Evolutionary conservation across 495 filamentous ascomycete genomes (phyloP), one percentile per base, ranked within the genome.

Genomic region (Talaromyces trachyspermus): DNA sequence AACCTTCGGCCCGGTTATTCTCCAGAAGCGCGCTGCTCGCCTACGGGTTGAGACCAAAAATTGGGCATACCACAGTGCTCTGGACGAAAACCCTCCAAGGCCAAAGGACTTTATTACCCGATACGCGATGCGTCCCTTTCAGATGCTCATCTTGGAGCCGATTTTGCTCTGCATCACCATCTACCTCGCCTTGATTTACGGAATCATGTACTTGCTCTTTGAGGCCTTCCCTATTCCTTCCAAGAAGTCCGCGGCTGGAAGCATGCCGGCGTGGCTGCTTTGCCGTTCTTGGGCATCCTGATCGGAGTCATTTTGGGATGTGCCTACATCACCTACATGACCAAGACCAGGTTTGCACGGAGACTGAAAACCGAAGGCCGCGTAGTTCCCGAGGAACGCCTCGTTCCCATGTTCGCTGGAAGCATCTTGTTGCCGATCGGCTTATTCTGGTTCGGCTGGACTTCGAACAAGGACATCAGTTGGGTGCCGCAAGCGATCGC

Each of bases 391-490:
- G 80, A 83, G 54, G 70, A 74, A 49, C 73, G 81, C 3, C 70
- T 86, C 3, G 59, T 75, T 0, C 73, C 72, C 17, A 77, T 83
- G 65, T 75, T 84, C 54, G 48, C 76, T 20, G 81, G 78, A 1
- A 71, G 66, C 1, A 51, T 75, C 11, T 57, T 80, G 32, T 55
- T 84, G 11, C 78, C 79, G 2, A 66, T 72, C 38, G 79, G 80
- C 1, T 63, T 83, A 7, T 83, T 84, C 62, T 79, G 77, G 72
- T 84, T 83, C 52, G 79, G 71, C 29, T 84, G 80, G 81, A 81
- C 78, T 2, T 70, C 71, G 2, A 50, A 57, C 38, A 60, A 63
- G 0, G 46, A 59, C 33, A 62, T 70, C 43, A 56, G 55, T 12
- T 78, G 74, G 76, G 61, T 66, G 2, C 65, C 70, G 2, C 76